phyloP scores from a whole-genome alignment of 345 rosid genomes.

The Eucalyptus sideroxylon region DNA sequence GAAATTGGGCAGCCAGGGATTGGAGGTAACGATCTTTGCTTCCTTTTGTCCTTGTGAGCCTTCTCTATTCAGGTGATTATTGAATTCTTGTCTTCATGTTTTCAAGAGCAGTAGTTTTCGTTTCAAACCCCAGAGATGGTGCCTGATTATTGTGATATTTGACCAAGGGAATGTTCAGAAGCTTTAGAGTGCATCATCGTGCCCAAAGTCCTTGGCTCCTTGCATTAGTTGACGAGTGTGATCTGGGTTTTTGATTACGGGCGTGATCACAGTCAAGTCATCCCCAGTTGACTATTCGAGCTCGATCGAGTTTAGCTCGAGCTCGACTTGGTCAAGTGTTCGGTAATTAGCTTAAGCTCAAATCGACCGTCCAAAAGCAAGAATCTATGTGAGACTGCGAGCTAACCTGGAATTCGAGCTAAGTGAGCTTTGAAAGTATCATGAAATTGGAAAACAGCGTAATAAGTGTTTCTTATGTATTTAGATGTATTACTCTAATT shows the following conservation, averaged over 20 bases:
- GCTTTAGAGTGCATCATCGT: neutral
- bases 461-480: neutral
- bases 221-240: neutral
- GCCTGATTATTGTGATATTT: neutral
- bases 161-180: neutral
- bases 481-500: neutral
- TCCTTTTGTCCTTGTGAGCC: neutral
- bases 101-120: neutral
- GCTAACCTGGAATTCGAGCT: neutral
- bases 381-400: neutral
- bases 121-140: neutral
- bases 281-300: neutral
- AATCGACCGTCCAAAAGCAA: neutral
- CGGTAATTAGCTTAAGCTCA: neutral
- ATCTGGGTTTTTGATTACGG: neutral
- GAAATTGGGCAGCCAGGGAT: slow-evolving; percentile 28
- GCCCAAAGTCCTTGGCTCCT: neutral
- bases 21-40: slow-evolving; percentile 10
- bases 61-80: neutral
- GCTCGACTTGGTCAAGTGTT: neutral
- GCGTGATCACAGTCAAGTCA: neutral
- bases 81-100: neutral
- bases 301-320: neutral
- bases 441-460: neutral
- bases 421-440: neutral